Conservation (phyloP, 2,329 filamentous ascomycete species). For the Penicillium sp. region DNA sequence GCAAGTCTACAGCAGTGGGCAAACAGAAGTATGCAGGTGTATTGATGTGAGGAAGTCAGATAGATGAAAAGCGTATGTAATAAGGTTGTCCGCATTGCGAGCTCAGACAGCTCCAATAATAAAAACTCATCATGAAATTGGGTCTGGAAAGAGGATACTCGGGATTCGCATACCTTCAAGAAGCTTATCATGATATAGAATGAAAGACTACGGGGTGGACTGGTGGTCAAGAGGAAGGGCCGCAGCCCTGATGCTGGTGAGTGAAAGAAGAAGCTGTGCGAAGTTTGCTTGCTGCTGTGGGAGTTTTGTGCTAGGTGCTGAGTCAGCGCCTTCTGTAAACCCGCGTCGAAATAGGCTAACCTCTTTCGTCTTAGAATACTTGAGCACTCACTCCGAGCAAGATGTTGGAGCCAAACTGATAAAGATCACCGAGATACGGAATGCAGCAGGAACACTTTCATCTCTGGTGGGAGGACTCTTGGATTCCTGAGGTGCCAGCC, state of each 20-base stretch:
- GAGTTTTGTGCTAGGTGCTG: constrained; percentile 25
- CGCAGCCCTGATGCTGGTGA: constrained; percentile 36
- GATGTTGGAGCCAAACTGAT: neutral
- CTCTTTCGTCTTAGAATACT: neutral
- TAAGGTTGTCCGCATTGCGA: constrained; percentile 63
- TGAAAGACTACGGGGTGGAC: constrained; percentile 9
- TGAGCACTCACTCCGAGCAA: neutral
- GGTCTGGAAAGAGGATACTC: neutral
- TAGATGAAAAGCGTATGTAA: constrained; percentile 57
- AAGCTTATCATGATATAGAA: constrained; percentile 35
- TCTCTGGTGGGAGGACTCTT: neutral
- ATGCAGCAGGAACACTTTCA: neutral
- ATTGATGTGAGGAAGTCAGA: constrained; percentile 29
- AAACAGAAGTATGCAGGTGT: constrained; percentile 7
- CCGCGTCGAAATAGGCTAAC: neutral
- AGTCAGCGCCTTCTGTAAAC: constrained; percentile 19
- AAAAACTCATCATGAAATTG: constrained; percentile 59
- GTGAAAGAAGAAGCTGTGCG: constrained; percentile 23
- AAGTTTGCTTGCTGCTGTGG: constrained; percentile 21
- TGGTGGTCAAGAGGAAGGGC: constrained; percentile 27
- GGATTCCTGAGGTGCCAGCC: neutral
- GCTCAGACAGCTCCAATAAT: constrained; percentile 82
- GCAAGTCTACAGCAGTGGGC: constrained; percentile 19
- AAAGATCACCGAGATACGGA: neutral
- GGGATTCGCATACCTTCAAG: constrained; percentile 35